phyloP scores from a whole-genome alignment of 2,329 filamentous ascomycete species.

The Xylariales sp. region DNA sequence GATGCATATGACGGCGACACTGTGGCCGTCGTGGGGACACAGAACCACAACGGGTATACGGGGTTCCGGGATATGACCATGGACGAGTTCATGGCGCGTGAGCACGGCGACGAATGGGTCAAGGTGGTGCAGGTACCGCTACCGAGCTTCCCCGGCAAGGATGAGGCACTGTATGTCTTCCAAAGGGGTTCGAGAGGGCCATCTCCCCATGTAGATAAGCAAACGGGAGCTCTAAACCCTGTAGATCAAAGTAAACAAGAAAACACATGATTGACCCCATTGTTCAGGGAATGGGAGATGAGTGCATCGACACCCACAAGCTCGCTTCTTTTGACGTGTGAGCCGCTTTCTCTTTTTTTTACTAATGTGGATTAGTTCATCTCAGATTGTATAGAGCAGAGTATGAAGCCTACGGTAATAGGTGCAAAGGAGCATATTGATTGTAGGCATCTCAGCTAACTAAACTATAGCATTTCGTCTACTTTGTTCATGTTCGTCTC shows the following conservation, averaged over 20 bases:
- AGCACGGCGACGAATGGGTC: conserved; percentile 64
- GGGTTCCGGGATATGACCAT: conserved; percentile 72
- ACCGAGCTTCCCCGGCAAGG: conserved; percentile 81
- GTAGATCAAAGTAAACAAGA: conserved; percentile 11
- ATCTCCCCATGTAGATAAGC: background rate
- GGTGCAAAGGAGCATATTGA: conserved; percentile 13
- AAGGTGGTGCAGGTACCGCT: conserved; percentile 73
- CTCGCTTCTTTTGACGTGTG: background rate
- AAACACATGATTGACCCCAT: conserved; percentile 13
- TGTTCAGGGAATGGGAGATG: background rate
- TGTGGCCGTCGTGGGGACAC: conserved; percentile 78
- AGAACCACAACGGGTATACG: conserved; percentile 80
- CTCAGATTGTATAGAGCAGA: background rate
- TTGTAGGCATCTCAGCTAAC: conserved; percentile 2
- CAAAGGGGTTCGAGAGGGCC: conserved; percentile 58
- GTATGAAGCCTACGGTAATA: background rate
- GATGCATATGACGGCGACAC: conserved; percentile 71
- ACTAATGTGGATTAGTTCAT: background rate
- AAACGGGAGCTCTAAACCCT: background rate
- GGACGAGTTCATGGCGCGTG: conserved; percentile 71
- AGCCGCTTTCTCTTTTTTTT: background rate
- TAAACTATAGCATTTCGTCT: background rate
- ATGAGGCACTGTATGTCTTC: conserved; percentile 79
- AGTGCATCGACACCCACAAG: background rate
- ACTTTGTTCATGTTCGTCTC: background rate